phyloP scores from a whole-genome alignment of 306 rosid genomes.

The Boehmeria nivea region DNA sequence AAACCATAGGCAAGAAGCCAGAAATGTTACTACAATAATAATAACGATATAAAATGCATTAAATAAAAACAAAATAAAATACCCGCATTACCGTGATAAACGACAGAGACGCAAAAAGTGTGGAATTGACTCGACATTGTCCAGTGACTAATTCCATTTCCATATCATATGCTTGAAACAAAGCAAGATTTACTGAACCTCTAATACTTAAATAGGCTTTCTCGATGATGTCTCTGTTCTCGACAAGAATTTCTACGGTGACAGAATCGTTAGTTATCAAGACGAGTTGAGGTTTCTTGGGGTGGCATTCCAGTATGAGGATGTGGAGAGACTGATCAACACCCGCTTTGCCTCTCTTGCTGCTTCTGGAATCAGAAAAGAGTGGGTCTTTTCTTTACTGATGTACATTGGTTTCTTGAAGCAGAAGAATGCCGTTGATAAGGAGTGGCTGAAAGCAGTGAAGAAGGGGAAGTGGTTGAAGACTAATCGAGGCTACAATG shows the following conservation, averaged over 20 bases:
- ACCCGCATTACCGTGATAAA: no score
- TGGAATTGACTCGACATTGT: no score
- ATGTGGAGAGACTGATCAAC: conserved; percentile 8
- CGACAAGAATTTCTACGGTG: conserved; percentile 13
- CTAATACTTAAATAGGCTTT: no score
- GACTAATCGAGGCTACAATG: conserved; percentile 12
- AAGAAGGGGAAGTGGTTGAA: conserved; percentile 23
- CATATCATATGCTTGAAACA: no score
- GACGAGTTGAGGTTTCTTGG: conserved; percentile 25
- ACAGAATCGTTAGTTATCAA: conserved; percentile 13
- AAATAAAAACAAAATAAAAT: no score
- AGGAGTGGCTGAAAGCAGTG: conserved; percentile 12
- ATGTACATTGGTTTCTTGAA: conserved; percentile 10
- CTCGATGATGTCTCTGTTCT: conserved; percentile 7
- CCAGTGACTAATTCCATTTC: no score
- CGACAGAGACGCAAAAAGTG: no score
- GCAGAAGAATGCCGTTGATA: background rate
- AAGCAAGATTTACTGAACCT: no score
- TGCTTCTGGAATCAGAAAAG: conserved; percentile 16
- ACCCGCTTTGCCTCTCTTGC: conserved; percentile 4
- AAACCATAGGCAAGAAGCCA: no score
- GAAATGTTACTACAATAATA: no score
- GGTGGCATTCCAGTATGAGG: conserved; percentile 6
- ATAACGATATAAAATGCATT: no score
- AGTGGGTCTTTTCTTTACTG: conserved; percentile 3